Percentiles rank a stretch among this genome's conserved stretches.
Evolutionary conservation across 2,329 filamentous ascomycete genomes (phyloP).

Genomic region (Epichloe coenophiala): DNA sequence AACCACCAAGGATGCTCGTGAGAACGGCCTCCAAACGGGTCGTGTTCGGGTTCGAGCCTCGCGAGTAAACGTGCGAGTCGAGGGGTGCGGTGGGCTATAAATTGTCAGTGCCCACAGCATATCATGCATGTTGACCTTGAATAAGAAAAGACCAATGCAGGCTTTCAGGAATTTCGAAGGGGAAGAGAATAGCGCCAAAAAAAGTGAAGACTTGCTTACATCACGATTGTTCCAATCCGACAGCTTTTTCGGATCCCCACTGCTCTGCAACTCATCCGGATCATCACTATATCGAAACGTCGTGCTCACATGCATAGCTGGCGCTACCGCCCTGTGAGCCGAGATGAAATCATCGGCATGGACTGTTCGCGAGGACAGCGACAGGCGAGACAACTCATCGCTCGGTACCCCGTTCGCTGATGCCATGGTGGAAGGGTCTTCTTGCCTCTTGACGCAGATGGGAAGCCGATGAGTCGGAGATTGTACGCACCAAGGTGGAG

Average conservation of each 20-base stretch:
- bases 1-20: conserved; percentile 55
- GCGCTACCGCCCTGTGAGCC: conserved; percentile 65
- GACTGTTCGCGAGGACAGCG: conserved; percentile 58
- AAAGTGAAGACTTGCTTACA: conserved; percentile 27
- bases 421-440: conserved; percentile 1
- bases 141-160: no score
- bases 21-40: conserved; percentile 79
- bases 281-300: conserved; percentile 73
- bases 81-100: conserved; percentile 27
- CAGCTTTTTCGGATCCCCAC: conserved; percentile 28
- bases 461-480: background rate
- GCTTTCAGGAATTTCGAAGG: no score
- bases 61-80: conserved; percentile 72
- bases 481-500: background rate
- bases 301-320: conserved; percentile 80
- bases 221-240: conserved; percentile 35
- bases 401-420: background rate
- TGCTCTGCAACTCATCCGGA: conserved; percentile 45
- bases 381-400: conserved; percentile 14
- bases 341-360: conserved; percentile 74
- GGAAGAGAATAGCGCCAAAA: background rate
- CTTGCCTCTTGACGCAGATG: background rate
- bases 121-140: background rate
- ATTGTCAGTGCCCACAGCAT: background rate
- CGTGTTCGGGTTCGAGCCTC: conserved; percentile 63